These are phyloP conservation scores for Tuber calosporum DNA, from an alignment of 495 filamentous ascomycete genomes.

Conservation along the genomic window DNA sequence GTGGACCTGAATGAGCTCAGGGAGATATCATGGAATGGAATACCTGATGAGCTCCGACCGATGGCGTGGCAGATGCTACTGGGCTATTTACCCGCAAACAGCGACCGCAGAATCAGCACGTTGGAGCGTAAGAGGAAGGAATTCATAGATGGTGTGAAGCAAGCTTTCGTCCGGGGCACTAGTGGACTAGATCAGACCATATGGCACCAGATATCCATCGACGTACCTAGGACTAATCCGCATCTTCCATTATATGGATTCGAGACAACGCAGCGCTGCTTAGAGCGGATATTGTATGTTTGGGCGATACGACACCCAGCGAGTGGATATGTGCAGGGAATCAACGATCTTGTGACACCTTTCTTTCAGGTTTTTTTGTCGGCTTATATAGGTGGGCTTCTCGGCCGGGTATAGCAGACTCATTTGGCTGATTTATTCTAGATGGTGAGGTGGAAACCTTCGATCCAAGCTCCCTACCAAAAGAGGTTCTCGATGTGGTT, in stretches of 20 bases:
- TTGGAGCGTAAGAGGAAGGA: conserved; percentile 94
- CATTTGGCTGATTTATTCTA: conserved; percentile 12
- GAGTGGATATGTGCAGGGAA: conserved; percentile 95
- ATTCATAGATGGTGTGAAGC: conserved; percentile 89
- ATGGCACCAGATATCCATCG: conserved; percentile 98
- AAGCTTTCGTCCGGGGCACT: conserved; percentile 76
- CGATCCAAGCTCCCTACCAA: conserved; percentile 87
- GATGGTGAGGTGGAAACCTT: conserved; percentile 42
- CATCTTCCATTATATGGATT: conserved; percentile 91
- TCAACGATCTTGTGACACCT: conserved; percentile 94
- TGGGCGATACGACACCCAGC: conserved; percentile 97
- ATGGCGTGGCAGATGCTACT: conserved; percentile 98
- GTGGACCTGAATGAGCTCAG: conserved; percentile 79
- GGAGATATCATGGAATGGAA: conserved; percentile 81
- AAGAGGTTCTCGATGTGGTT: conserved; percentile 85
- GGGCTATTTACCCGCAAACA: conserved; percentile 90
- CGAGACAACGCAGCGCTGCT: conserved; percentile 85
- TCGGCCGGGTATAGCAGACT: neutral
- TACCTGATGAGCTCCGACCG: conserved; percentile 87
- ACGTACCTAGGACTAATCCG: conserved; percentile 93
- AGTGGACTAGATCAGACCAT: conserved; percentile 81
- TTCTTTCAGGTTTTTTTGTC: conserved; percentile 97
- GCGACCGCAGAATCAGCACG: conserved; percentile 79
- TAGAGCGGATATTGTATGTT: conserved; percentile 91
- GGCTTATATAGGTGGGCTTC: conserved; percentile 59